phyloP scores from a whole-genome alignment of 495 filamentous ascomycete species.

The Hyphodiscus hymeniophilus region DNA sequence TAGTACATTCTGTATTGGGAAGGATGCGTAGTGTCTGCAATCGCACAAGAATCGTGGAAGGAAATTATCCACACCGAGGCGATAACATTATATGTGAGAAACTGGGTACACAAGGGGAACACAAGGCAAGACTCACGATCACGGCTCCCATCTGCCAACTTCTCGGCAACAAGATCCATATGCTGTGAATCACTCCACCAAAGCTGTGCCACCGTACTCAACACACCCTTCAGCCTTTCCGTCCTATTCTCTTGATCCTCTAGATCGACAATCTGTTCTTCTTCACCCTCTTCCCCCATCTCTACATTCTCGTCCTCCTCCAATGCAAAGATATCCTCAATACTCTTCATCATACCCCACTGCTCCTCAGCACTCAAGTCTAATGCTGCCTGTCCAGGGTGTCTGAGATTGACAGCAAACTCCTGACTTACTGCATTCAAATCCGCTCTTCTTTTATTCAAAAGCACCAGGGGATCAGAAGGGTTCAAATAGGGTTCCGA shows the following conservation, averaged over 20 bases:
- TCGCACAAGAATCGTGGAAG: constrained; percentile 5
- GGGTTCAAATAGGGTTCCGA: neutral
- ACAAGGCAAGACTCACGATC: constrained; percentile 43
- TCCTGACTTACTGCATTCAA: no score
- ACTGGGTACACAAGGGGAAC: neutral
- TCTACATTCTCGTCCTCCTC: constrained; percentile 12
- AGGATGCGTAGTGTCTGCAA: no score
- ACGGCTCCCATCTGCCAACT: constrained; percentile 58
- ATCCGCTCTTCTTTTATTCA: no score
- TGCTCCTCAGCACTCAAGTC: constrained; percentile 3
- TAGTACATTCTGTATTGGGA: no score
- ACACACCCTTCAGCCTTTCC: constrained; percentile 22
- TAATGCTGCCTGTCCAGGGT: neutral
- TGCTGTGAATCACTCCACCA: constrained; percentile 27
- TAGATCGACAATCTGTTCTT: constrained; percentile 15
- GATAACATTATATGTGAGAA: neutral
- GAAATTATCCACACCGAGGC: constrained; percentile 1
- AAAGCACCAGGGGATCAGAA: no score
- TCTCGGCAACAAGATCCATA: constrained; percentile 45
- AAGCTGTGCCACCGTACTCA: constrained; percentile 23
- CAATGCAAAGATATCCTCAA: constrained; percentile 14
- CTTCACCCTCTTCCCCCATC: constrained; percentile 16
- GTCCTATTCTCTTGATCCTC: constrained; percentile 17
- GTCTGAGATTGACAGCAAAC: no score
- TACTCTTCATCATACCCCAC: constrained; percentile 5